Percentiles rank a stretch among this genome's conserved stretches.
phyloP scores from a whole-genome alignment of 2,329 filamentous ascomycete species.

The Trichoderma endophyticum region DNA sequence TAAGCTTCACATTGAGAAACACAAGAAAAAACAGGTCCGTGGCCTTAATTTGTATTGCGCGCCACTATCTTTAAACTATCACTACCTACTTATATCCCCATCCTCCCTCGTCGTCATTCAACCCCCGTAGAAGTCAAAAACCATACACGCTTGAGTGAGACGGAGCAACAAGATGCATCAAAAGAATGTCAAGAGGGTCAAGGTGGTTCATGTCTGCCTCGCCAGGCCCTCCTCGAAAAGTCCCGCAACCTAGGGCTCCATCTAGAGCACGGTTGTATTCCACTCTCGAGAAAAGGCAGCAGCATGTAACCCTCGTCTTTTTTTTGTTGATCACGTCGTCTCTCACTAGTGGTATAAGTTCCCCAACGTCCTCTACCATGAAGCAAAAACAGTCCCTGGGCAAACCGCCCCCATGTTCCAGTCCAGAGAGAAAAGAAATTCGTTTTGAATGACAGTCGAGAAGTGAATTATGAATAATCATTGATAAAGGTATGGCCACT shows the following conservation, averaged over 20 bases:
- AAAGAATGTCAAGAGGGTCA: background rate
- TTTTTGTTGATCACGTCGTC: background rate
- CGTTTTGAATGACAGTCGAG: slow-evolving; percentile 38
- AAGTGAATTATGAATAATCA: slow-evolving; percentile 39
- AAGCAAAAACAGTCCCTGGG: slow-evolving; percentile 11
- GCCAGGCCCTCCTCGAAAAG: slow-evolving; percentile 16
- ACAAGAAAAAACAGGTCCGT: background rate
- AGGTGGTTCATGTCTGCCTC: slow-evolving; percentile 4
- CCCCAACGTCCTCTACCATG: background rate
- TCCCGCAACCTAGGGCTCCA: background rate
- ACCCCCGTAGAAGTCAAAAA: background rate
- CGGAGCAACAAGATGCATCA: background rate
- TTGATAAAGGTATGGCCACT: slow-evolving; percentile 23
- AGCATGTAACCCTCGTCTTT: background rate
- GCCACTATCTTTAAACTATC: slow-evolving; percentile 32
- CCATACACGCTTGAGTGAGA: slow-evolving; percentile 10
- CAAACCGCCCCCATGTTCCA: slow-evolving; percentile 17
- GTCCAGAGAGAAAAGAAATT: slow-evolving; percentile 32
- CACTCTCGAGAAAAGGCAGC: slow-evolving; percentile 15
- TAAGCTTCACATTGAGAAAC: background rate
- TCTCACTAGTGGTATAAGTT: background rate
- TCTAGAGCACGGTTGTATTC: slow-evolving; percentile 4
- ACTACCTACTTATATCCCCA: slow-evolving; percentile 22
- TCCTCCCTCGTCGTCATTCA: slow-evolving; percentile 5
- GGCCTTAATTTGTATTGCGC: slow-evolving; percentile 30